Conservation (phyloP, 2,329 filamentous ascomycete species). For the Phaeosphaeria sp. region DNA sequence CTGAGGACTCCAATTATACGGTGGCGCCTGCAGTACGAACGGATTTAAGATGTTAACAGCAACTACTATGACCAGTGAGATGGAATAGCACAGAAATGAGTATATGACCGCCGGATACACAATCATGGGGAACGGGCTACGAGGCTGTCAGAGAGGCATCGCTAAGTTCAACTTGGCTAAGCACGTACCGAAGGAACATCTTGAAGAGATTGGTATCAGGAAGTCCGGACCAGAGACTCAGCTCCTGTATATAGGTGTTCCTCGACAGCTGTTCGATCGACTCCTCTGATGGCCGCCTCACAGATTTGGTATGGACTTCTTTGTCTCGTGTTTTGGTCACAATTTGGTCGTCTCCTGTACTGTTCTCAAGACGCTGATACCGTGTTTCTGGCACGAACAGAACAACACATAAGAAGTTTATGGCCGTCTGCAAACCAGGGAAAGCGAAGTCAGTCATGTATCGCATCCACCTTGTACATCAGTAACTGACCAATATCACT, state of each 20-base stretch:
- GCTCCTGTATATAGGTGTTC: constrained; percentile 44
- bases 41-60: constrained; percentile 49
- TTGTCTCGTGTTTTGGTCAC: constrained; percentile 16
- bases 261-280: constrained; percentile 22
- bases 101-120: constrained; percentile 48
- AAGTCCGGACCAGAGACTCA: constrained; percentile 44
- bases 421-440: neutral
- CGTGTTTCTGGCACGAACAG: constrained; percentile 49
- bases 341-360: neutral
- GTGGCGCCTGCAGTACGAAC: constrained; percentile 50
- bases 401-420: constrained; percentile 47
- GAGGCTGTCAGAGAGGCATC: constrained; percentile 1
- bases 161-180: neutral
- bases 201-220: constrained; percentile 40
- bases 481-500: constrained; percentile 20
- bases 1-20: constrained; percentile 45
- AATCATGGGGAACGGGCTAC: constrained; percentile 46
- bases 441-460: neutral
- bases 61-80: constrained; percentile 47
- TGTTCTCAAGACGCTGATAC: constrained; percentile 34
- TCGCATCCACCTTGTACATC: neutral
- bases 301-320: constrained; percentile 9
- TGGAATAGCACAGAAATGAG: constrained; percentile 47
- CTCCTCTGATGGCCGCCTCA: constrained; percentile 2
- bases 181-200: constrained; percentile 34